phyloP scores from a whole-genome alignment of 73 alveolate genomes.

The Paramecium octaurelia region DNA sequence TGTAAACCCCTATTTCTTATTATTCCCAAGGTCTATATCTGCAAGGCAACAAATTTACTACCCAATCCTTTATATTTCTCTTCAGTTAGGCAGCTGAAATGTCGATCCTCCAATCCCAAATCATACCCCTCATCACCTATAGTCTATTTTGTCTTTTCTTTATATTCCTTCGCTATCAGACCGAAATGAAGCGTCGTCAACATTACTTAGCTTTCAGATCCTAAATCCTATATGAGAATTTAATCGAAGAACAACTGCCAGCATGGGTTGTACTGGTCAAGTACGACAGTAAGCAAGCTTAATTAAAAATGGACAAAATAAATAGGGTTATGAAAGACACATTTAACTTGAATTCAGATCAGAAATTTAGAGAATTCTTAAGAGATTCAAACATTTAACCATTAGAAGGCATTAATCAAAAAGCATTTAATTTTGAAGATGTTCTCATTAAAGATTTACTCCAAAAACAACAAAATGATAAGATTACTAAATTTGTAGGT shows the following conservation, averaged over 20 bases:
- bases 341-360: background rate
- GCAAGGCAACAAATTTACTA: background rate
- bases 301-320: background rate
- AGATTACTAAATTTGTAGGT: background rate
- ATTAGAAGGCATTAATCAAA: background rate
- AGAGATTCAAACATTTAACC: slow-evolving; percentile 2
- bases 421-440: slow-evolving; percentile 9
- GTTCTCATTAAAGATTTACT: background rate
- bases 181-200: background rate
- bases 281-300: background rate
- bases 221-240: background rate
- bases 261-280: slow-evolving; percentile 25
- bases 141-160: background rate
- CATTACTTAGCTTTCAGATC: background rate
- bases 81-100: background rate
- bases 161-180: background rate
- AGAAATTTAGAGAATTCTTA: slow-evolving; percentile 6
- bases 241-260: background rate
- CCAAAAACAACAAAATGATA: background rate
- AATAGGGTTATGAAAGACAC: background rate
- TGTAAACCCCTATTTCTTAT: background rate
- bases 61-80: background rate
- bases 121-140: background rate
- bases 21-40: background rate
- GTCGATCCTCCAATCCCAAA: background rate